phyloP scores from a whole-genome alignment of 2,329 filamentous ascomycete genomes.

The Uncinocarpus reesii region DNA sequence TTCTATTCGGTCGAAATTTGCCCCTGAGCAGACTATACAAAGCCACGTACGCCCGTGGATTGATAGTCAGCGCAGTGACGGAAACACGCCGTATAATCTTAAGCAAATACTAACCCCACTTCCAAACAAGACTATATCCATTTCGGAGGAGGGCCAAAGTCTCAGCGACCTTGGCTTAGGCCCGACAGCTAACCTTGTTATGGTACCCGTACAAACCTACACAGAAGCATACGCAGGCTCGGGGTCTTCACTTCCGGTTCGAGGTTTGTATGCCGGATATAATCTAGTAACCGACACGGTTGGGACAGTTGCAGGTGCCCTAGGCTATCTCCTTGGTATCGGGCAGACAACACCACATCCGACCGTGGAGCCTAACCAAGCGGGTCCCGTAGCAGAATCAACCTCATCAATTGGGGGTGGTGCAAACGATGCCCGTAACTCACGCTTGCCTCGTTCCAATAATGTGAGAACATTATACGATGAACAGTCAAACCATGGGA shows the following conservation, averaged over 20 bases:
- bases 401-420: constrained; percentile 9
- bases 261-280: constrained; percentile 35
- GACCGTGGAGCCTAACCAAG: constrained; percentile 5
- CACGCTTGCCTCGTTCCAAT: constrained; percentile 2
- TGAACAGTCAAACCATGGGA: constrained; percentile 44
- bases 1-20: constrained; percentile 63
- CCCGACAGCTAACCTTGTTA: constrained; percentile 71
- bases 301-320: constrained; percentile 33
- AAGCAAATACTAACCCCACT: constrained; percentile 71
- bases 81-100: constrained; percentile 62
- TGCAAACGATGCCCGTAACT: constrained; percentile 18
- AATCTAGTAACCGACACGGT: constrained; percentile 36
- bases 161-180: constrained; percentile 61
- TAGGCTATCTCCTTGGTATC: constrained; percentile 39
- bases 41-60: constrained; percentile 67
- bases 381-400: neutral
- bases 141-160: constrained; percentile 60
- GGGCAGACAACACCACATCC: constrained; percentile 12
- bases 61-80: constrained; percentile 50
- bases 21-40: constrained; percentile 51
- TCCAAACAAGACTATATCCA: constrained; percentile 63
- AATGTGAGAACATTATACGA: constrained; percentile 47
- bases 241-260: constrained; percentile 32
- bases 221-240: constrained; percentile 46
- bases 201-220: constrained; percentile 59